Percentiles rank a stretch among this genome's conserved stretches.
Conservation (phyloP, 164 flowering plant genomes). For the Amborella trichopoda region DNA sequence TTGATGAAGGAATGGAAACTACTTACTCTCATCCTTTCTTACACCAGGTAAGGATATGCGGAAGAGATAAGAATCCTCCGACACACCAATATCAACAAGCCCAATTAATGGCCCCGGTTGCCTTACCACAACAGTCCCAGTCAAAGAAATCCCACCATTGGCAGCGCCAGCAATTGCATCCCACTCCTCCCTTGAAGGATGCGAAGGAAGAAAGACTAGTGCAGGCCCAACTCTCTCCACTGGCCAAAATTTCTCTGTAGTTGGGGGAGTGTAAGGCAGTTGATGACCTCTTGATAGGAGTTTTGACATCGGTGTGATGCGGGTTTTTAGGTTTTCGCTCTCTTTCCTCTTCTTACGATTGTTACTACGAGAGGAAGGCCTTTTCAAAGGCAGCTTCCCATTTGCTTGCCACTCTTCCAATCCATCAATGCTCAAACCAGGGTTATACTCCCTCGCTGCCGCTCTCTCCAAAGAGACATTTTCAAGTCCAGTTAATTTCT, state of each 20-base stretch:
- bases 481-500: constrained; percentile 29
- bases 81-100: constrained; percentile 48
- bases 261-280: constrained; percentile 2
- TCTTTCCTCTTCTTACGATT: constrained; percentile 8
- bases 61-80: constrained; percentile 48
- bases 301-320: background rate
- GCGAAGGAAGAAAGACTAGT: constrained; percentile 36
- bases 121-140: constrained; percentile 51
- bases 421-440: background rate
- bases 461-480: constrained; percentile 19
- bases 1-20: too few species aligned
- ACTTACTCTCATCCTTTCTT: constrained; percentile 55
- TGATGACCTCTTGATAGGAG: background rate
- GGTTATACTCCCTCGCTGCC: constrained; percentile 9
- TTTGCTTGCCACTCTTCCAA: constrained; percentile 4
- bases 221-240: constrained; percentile 19
- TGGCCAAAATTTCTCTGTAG: constrained; percentile 3
- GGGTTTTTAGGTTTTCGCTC: background rate
- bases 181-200: constrained; percentile 35
- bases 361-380: background rate
- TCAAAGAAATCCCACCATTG: constrained; percentile 32
- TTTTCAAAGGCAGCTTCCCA: constrained; percentile 3
- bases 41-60: constrained; percentile 76
- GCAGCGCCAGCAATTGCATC: constrained; percentile 22
- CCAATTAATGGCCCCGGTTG: constrained; percentile 48